A percentile compares a stretch with the other conserved stretches of the same genome.
These are phyloP conservation scores for Aureobasidium sp. DNA, from an alignment of 2,329 filamentous ascomycete genomes.

Conservation along the genomic window DNA sequence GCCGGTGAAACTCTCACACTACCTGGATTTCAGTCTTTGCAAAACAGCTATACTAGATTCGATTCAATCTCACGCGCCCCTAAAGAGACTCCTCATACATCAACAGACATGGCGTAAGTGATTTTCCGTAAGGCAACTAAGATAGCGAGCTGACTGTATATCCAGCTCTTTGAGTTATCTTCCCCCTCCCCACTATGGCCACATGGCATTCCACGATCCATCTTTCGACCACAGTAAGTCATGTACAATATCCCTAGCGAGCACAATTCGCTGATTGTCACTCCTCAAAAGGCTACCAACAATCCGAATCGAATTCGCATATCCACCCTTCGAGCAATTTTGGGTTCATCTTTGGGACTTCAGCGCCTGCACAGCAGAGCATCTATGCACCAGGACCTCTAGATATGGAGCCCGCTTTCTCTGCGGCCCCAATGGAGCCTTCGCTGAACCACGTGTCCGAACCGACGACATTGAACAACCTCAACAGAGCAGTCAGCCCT, in stretches of 20 bases:
- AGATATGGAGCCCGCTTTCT: conserved; percentile 1
- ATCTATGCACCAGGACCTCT: conserved; percentile 11
- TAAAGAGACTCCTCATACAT: conserved; percentile 22
- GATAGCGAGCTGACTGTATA: neutral
- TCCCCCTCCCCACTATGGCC: conserved; percentile 31
- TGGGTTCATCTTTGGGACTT: conserved; percentile 5
- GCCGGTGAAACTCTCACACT: neutral
- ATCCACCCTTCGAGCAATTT: conserved; percentile 4
- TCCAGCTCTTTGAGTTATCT: conserved; percentile 30
- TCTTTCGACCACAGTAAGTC: conserved; percentile 28
- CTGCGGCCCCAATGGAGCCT: conserved; percentile 1
- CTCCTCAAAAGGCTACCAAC: conserved; percentile 7
- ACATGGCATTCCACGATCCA: conserved; percentile 18
- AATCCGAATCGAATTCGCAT: neutral
- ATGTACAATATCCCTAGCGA: no score
- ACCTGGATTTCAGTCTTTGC: neutral
- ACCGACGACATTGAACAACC: conserved; percentile 4
- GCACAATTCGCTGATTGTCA: neutral
- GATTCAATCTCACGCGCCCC: neutral
- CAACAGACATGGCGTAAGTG: conserved; percentile 31
- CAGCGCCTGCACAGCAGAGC: conserved; percentile 5
- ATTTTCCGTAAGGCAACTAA: neutral
- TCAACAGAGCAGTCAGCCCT: conserved; percentile 9
- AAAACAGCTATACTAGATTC: neutral
- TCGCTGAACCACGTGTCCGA: conserved; percentile 7